Evolutionary conservation across 1,284 basidiomycete genomes (phyloP).

Genomic region (Cutaneotrichosporon curvatum): DNA sequence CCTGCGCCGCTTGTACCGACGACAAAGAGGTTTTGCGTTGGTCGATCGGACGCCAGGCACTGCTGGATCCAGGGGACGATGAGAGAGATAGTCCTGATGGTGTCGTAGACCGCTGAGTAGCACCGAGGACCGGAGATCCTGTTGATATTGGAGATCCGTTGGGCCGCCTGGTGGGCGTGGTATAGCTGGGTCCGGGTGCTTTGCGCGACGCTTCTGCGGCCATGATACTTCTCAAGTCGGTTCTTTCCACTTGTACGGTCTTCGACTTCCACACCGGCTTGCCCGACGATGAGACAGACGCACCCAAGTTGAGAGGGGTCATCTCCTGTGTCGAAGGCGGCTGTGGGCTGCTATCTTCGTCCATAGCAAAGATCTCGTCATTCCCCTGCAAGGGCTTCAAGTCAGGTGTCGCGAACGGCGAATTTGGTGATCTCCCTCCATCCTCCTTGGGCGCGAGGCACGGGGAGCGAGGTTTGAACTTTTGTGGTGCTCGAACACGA

Average conservation of each 20-base stretch:
- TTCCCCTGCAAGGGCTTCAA: constrained; percentile 24
- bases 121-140: not conserved
- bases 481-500: constrained; percentile 50
- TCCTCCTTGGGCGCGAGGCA: constrained; percentile 51
- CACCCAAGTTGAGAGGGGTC: constrained; percentile 48
- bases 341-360: constrained; percentile 37
- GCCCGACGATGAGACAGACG: not conserved
- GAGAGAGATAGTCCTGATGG: not conserved
- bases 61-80: not conserved
- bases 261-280: constrained; percentile 49
- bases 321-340: constrained; percentile 42
- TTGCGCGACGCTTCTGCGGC: constrained; percentile 48
- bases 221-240: constrained; percentile 80
- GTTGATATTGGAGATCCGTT: not conserved
- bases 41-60: constrained; percentile 30
- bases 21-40: constrained; percentile 25
- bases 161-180: constrained; percentile 2
- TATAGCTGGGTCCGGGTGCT: constrained; percentile 7
- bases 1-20: constrained; percentile 30
- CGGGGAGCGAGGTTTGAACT: constrained; percentile 48
- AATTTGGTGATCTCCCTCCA: constrained; percentile 19
- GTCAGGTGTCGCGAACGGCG: constrained; percentile 10
- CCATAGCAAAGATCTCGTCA: constrained; percentile 48
- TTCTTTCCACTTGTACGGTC: constrained; percentile 47
- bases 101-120: not conserved